Base-by-base conservation (phyloP, 768 basidiomycete species). In the Kwoniella dejecticola region DNA sequence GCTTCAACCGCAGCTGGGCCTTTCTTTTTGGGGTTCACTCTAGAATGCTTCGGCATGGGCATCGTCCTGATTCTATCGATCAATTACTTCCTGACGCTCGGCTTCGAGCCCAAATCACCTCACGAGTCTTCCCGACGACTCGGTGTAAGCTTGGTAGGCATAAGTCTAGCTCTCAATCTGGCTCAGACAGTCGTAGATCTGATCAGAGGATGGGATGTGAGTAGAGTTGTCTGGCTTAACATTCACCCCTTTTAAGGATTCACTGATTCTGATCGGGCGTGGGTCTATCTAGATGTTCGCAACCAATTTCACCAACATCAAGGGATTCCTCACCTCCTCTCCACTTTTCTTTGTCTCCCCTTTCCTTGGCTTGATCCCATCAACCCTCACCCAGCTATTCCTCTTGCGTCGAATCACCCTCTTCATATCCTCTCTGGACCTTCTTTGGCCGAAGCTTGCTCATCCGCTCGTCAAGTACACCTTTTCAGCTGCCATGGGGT, bases 11-110 rank as follows among this genome's bases (percentile, higher is more conserved):
- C 21, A 53, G 49, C 65, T 17, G 71, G 71, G 2, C 71, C 71
- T 8, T 70, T 73, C 64, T 73, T 68, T 49, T 50, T 73, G 13
- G 71, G 71, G 2, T 67, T 66, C 50, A 26, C 38, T n/a, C 52
- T 73, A 7, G 63, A 69, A 50, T 33, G 33, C n/a, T 61, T 70
- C 7, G 71, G 66, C 6, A 68, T 70, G 66, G 72, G 72, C 41
- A 50, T 73, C 17, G 67, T 73, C 19, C 31, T 67, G 1, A 60
- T 73, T 11, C 65, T 73, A 31, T 46, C 57, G 4, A 62, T 69
- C 31, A 56, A 69, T 33, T 73, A 70, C 50, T 59, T 70, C 7
- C 15, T 40, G 13, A n/a, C 40, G n/a, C 3, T 61, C 2, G 21
- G 21, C 3, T 30, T 36, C 24, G 36, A 65, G 13, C 54, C 29